Base-by-base conservation (phyloP, 1,284 basidiomycete species). In the Cerioporus squamosus region DNA sequence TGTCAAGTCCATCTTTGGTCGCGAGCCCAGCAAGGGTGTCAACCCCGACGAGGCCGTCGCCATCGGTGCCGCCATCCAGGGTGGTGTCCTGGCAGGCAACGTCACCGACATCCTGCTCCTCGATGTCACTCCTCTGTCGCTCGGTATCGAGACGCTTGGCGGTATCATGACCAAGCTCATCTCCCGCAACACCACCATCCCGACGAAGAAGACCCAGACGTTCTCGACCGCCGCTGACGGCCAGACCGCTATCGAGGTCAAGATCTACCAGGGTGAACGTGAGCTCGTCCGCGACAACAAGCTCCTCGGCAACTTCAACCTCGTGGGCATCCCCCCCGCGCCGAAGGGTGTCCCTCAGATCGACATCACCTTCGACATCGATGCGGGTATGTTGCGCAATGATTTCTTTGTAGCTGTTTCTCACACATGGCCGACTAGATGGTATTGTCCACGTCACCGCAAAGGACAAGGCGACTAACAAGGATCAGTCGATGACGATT, bases 291-390 rank as follows among this genome's bases (percentile, higher is more conserved):
- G 92, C 54, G 96, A 99, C 82, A 98, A 99, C 90, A 98, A 98
- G 81, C 79, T 98, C n/a, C 90, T 99, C 65, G 97, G 97, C 66
- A 97, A 98, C 83, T 99, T 99, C 89, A 96, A 98, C 82, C 91
- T 99, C 62, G 93, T 95, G 61, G 96, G 97, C 57, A 95, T 99
- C 64, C 97, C 97, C 44, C 97, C 97, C 42, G 97, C 96, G 15
- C 94, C 96, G 65, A 97, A 98, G 82, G 97, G 97, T 77, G 91
- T 98, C 61, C 97, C 97, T 67, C 97, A 99, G 78, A 95, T 99
- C 68, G 95, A 97, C 77, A 98, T 98, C 76, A 97, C 95, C 60
- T 98, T 98, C 74, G 97, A 98, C 78, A 98, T 98, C 65, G 96
- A 98, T 75, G 95, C 95, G 69, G 95, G 94, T 88, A 69, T 49